Base-by-base conservation (phyloP, 495 filamentous ascomycete species). In the Aspergillus indologenus region DNA sequence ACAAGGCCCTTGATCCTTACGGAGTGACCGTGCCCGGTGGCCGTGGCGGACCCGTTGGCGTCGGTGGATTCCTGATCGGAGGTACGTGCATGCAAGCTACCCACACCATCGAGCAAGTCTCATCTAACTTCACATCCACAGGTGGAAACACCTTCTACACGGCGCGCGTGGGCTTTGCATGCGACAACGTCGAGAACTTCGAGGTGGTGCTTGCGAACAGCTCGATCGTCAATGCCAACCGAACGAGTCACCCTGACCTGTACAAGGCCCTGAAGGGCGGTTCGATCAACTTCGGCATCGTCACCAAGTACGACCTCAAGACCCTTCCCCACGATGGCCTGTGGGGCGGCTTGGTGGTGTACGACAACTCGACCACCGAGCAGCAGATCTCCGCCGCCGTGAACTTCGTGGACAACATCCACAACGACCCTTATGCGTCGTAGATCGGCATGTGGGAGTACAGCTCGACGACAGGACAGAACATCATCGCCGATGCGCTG, bases 251-350 rank as follows among this genome's bases (percentile, higher is more conserved):
- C 47, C 7, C 71, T 0, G 82, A 85, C 54, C 65, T 87, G 7
- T 85, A 68, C 68, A 67, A 65, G 51, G 82, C 83, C 5, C 73
- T 86, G 3, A 82, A 83, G 45, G 84, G 81, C 20, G 80, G 80
- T 29, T 61, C 68, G 0, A 78, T 71, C 58, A 85, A 84, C 66
- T 83, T 84, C 58, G 82, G 81, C 14, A 75, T 87, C 61, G 77
- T 83, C 18, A 82, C 82, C 11, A 57, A 66, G 21, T 76, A 80
- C 63, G 68, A 76, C 47, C 19, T 81, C 44, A 53, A 68, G 43
- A 75, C 78, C 0, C 70, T 79, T 51, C 53, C 56, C 1, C 65
- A 65, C 45, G 71, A 68, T 3, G 29, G 62, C 5, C 47, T 83
- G 20, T 81, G 72, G 73, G 77, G 69, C 12, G 79, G 78, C 17